These are phyloP conservation scores for Aureobasidium sp. DNA, from an alignment of 2,329 filamentous ascomycete species.

Conservation along the genomic window DNA sequence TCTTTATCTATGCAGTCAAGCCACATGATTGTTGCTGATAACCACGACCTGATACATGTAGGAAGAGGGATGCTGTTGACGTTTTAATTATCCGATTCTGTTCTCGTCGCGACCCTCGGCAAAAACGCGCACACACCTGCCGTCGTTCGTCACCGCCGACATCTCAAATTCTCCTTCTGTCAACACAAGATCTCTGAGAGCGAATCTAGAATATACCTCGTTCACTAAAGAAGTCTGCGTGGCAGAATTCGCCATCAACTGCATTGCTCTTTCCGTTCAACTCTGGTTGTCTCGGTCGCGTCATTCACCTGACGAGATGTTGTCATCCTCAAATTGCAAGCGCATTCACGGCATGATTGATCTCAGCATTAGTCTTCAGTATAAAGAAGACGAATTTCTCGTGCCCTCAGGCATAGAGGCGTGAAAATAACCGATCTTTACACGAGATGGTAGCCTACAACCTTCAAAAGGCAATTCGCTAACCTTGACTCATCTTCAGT, in stretches of 20 bases:
- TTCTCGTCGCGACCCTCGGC: neutral
- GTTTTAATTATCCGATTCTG: neutral
- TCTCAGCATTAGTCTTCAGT: too few relatives aligned
- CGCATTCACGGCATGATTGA: neutral
- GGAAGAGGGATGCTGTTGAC: neutral
- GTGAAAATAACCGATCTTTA: neutral
- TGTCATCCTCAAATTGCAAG: neutral
- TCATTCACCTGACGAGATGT: too few relatives aligned
- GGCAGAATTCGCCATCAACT: too few relatives aligned
- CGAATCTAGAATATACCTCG: too few relatives aligned
- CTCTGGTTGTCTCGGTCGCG: too few relatives aligned
- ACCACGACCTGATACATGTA: neutral
- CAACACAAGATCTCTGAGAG: too few relatives aligned
- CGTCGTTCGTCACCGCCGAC: too few relatives aligned
- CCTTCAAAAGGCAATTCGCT: neutral
- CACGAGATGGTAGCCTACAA: neutral
- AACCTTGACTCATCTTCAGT: neutral
- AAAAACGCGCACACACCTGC: too few relatives aligned
- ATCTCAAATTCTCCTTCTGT: too few relatives aligned
- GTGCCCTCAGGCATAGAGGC: neutral
- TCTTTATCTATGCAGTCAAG: neutral
- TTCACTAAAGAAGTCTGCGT: too few relatives aligned
- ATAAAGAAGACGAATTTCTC: too few relatives aligned
- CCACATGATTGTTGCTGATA: neutral
- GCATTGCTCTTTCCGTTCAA: too few relatives aligned